These are phyloP conservation scores for Hordeum marinum DNA, from an alignment of 176 grass and related monocot species.

Conservation along the genomic window DNA sequence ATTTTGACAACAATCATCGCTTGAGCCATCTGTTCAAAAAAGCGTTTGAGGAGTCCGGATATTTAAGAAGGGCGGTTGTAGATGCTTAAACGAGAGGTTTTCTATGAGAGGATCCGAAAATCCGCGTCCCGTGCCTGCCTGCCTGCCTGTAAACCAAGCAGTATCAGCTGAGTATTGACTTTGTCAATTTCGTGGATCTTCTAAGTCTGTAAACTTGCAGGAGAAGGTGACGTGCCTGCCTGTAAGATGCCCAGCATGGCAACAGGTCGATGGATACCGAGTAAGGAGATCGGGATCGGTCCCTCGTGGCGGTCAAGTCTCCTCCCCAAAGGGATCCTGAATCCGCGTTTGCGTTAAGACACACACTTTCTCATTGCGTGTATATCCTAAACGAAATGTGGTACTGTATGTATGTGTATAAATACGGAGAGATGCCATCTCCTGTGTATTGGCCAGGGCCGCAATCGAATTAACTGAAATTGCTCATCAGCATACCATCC, in stretches of 20 bases:
- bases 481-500: neutral
- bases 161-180: neutral
- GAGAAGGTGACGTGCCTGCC: too few species aligned
- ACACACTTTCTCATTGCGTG: too few species aligned
- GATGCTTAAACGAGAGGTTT: too few species aligned
- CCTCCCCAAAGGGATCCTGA: neutral
- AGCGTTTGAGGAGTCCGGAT: too few species aligned
- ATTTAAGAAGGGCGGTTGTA: too few species aligned
- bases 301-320: neutral
- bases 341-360: neutral
- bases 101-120: neutral
- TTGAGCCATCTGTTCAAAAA: too few species aligned
- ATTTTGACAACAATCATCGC: too few species aligned
- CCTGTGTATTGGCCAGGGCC: neutral
- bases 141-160: neutral
- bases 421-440: neutral
- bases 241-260: neutral
- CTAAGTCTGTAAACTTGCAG: too few species aligned
- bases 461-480: neutral
- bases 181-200: neutral
- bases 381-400: too few species aligned
- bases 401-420: neutral
- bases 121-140: neutral
- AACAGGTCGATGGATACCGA: neutral
- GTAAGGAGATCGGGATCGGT: slow-evolving; percentile 4